phyloP scores from a whole-genome alignment of 2,329 filamentous ascomycete species.

The Colletotrichum brevisporum region DNA sequence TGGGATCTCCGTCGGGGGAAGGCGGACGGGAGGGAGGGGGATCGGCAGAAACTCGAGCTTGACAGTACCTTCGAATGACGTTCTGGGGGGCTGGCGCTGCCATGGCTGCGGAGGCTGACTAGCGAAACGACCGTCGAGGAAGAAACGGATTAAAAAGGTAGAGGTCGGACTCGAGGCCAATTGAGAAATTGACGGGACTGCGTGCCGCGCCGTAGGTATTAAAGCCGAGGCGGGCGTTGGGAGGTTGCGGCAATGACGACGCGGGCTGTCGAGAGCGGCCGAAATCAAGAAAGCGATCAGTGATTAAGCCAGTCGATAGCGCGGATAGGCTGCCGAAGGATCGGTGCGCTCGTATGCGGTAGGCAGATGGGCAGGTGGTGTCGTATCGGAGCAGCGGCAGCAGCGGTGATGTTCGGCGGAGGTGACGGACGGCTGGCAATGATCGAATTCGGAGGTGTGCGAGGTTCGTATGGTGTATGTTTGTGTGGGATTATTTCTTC shows the following conservation, averaged over 20 bases:
- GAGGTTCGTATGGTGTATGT: neutral
- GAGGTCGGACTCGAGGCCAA: constrained; percentile 23
- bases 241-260: neutral
- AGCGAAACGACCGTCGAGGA: neutral
- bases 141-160: neutral
- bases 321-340: constrained; percentile 6
- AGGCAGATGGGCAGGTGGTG: constrained; percentile 10
- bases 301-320: neutral
- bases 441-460: constrained; percentile 12
- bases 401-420: constrained; percentile 11
- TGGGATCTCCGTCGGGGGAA: constrained; percentile 6
- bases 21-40: neutral
- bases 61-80: constrained; percentile 75
- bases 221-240: neutral
- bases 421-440: constrained; percentile 6
- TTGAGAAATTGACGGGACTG: constrained; percentile 11
- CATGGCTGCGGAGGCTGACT: constrained; percentile 50
- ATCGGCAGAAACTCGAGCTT: constrained; percentile 34
- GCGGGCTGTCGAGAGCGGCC: neutral
- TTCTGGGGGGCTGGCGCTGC: constrained; percentile 63
- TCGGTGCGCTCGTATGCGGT: constrained; percentile 33
- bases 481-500: constrained; percentile 18
- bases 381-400: constrained; percentile 31
- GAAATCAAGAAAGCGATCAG: constrained; percentile 6
- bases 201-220: neutral